Conservation (phyloP, 2,329 filamentous ascomycete species). For the Penicillium vulpinum region DNA sequence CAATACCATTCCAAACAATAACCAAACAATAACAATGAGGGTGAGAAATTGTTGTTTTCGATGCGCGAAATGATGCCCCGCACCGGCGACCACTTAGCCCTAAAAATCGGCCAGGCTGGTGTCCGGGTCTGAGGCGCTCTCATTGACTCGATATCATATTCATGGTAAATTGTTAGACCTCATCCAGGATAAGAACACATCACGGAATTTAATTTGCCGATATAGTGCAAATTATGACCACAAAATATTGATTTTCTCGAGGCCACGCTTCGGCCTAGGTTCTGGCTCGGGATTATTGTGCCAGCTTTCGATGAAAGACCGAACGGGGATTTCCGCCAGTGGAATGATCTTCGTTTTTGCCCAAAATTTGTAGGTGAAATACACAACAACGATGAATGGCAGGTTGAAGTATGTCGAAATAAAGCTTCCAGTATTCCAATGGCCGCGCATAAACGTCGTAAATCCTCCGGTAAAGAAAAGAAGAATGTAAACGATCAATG, state of each 20-base stretch:
- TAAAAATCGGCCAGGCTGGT: not conserved
- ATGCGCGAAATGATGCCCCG: not conserved
- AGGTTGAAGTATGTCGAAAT: conserved; percentile 61
- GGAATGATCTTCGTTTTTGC: conserved; percentile 38
- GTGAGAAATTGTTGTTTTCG: not conserved
- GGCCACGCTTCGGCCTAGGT: conserved; percentile 22
- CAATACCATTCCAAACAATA: not conserved
- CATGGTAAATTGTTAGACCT: not conserved
- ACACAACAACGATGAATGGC: conserved; percentile 56
- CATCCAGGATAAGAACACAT: not conserved
- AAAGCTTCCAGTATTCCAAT: conserved; percentile 59
- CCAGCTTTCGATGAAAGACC: conserved; percentile 34
- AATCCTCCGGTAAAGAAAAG: conserved; percentile 70
- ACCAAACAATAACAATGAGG: too few species aligned
- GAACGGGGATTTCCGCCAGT: conserved; percentile 36
- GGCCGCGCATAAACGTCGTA: conserved; percentile 38
- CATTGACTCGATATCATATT: not conserved
- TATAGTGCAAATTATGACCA: conserved; percentile 20
- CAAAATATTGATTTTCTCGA: conserved; percentile 27
- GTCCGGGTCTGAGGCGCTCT: not conserved
- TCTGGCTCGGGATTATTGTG: conserved; percentile 30
- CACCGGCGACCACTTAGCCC: not conserved
- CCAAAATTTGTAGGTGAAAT: conserved; percentile 44
- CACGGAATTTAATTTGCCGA: not conserved
- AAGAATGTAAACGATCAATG: conserved; percentile 58